A percentile compares a stretch with the other conserved stretches of the same genome.
Evolutionary conservation across 2,329 filamentous ascomycete species (phyloP).

Genomic region (Calonectria honghensis): DNA sequence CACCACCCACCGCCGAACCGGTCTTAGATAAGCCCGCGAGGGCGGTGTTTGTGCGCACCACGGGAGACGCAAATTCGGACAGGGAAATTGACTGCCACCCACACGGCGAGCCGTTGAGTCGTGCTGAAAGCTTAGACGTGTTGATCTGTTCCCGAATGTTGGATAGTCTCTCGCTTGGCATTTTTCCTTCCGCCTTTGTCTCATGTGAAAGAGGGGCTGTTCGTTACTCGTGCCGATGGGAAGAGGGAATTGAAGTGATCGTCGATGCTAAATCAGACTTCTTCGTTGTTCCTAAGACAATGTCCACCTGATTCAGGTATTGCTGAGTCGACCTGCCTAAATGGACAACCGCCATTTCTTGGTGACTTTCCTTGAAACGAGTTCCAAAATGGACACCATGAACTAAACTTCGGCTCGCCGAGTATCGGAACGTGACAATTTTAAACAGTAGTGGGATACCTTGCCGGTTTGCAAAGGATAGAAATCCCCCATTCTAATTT

Average conservation of each 20-base stretch:
- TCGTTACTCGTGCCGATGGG: too few species aligned
- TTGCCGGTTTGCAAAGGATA: too few species aligned
- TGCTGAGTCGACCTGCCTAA: neutral
- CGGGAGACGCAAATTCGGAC: neutral
- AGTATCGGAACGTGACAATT: too few species aligned
- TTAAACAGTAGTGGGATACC: too few species aligned
- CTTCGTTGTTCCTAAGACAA: neutral
- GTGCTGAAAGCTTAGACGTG: neutral
- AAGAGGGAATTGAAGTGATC: neutral
- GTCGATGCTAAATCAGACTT: slow-evolving; percentile 1
- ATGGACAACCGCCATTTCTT: neutral
- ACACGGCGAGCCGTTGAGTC: slow-evolving; percentile 9
- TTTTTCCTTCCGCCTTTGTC: neutral
- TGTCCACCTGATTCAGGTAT: neutral
- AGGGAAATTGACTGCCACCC: slow-evolving; percentile 15
- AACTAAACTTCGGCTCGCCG: neutral
- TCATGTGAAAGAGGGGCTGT: slow-evolving; percentile 6
- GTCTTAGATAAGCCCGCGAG: neutral
- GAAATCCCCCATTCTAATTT: too few species aligned
- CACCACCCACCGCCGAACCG: neutral
- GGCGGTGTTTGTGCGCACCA: neutral
- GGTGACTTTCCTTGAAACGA: neutral
- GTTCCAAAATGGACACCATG: neutral
- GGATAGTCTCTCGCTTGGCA: slow-evolving; percentile 6
- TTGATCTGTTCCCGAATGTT: slow-evolving; percentile 6